phyloP scores from a whole-genome alignment of 352 stramenopile species.

The Elongisporangium prolatum region DNA sequence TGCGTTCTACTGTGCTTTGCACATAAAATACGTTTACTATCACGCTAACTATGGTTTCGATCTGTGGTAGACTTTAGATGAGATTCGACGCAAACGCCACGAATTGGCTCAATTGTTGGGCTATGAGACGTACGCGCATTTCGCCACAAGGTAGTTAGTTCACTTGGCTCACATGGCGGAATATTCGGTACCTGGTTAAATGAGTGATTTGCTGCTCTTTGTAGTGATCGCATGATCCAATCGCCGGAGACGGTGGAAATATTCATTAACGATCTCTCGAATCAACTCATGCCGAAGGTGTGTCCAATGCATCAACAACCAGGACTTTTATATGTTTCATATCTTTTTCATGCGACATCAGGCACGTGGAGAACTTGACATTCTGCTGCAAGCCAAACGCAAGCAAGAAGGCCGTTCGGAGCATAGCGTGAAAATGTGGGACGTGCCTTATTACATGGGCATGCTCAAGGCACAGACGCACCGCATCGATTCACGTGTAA shows the following conservation, averaged over 20 bases:
- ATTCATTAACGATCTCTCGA: conserved; percentile 63
- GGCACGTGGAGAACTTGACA: conserved; percentile 48
- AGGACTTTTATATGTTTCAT: background rate
- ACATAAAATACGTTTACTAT: background rate
- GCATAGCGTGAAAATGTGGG: conserved; percentile 87
- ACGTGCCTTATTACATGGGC: conserved; percentile 93
- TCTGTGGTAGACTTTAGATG: conserved; percentile 69
- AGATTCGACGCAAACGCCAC: conserved; percentile 83
- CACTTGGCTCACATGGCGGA: background rate
- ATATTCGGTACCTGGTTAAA: background rate
- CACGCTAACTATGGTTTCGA: background rate
- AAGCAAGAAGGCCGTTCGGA: conserved; percentile 39
- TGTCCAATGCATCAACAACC: conserved; percentile 1
- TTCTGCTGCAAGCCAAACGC: conserved; percentile 62
- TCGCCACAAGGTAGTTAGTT: conserved; percentile 81
- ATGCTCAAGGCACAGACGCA: conserved; percentile 75
- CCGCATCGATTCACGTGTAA: conserved; percentile 73
- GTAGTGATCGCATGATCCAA: conserved; percentile 83
- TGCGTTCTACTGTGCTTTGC: conserved; percentile 11
- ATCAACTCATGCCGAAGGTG: conserved; percentile 72
- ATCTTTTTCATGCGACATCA: conserved; percentile 6
- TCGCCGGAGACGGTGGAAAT: conserved; percentile 54
- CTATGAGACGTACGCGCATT: conserved; percentile 89
- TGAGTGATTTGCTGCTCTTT: conserved; percentile 7
- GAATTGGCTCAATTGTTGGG: conserved; percentile 85